Conservation (phyloP, 2,329 filamentous ascomycete genomes). For the Neurospora sp. region DNA sequence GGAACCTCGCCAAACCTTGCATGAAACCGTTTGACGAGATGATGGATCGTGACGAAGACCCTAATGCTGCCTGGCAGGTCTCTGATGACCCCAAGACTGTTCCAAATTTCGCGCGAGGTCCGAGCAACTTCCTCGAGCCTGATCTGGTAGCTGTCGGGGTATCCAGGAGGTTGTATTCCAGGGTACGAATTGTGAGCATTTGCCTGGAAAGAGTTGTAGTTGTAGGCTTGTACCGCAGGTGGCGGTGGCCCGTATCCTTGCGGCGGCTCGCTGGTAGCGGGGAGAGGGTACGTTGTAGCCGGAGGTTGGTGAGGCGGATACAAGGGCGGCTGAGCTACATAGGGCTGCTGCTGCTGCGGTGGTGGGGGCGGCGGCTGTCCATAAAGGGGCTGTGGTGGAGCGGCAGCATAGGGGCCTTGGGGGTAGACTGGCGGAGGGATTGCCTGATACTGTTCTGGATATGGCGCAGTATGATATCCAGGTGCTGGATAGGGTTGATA, state of each 20-base stretch:
- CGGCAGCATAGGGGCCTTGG: constrained; percentile 5
- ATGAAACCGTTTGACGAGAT: constrained; percentile 48
- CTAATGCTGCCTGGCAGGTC: constrained; percentile 52
- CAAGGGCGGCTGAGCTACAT: constrained; percentile 9
- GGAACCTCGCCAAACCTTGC: constrained; percentile 47
- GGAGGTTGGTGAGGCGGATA: constrained; percentile 19
- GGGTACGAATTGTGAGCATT: constrained; percentile 12
- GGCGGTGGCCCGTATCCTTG: constrained; percentile 9
- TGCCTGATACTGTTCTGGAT: constrained; percentile 20
- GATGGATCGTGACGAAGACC: constrained; percentile 53
- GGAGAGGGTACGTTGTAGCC: constrained; percentile 4
- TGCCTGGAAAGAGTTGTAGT: constrained; percentile 18
- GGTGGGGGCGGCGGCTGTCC: constrained; percentile 6
- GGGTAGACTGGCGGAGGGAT: constrained; percentile 8
- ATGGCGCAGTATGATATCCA: constrained; percentile 24
- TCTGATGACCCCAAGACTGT: constrained; percentile 45
- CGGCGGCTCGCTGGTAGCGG: not conserved
- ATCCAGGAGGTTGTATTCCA: constrained; percentile 15
- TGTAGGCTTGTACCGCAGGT: constrained; percentile 11
- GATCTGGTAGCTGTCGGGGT: constrained; percentile 32
- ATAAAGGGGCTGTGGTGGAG: constrained; percentile 7
- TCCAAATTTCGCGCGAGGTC: constrained; percentile 54
- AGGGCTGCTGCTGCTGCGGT: constrained; percentile 7
- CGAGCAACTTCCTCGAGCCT: constrained; percentile 44
- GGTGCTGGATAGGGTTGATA: constrained; percentile 18